phyloP scores from a whole-genome alignment of 495 filamentous ascomycete species.

The Penicillium samsonianum region DNA sequence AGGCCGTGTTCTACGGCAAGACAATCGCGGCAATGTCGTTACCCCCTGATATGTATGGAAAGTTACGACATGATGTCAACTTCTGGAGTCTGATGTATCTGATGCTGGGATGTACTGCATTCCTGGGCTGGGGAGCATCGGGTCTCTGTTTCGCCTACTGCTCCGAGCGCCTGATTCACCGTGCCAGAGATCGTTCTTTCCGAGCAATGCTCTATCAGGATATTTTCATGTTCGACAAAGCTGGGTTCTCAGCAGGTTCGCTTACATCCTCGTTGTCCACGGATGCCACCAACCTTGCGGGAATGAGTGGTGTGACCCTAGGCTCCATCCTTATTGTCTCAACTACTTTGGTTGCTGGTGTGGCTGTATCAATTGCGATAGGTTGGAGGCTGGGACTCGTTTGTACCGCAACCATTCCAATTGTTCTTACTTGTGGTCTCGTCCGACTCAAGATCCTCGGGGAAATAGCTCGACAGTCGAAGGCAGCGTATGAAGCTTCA shows the following conservation, averaged over 20 bases:
- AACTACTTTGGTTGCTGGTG: constrained; percentile 68
- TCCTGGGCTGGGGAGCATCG: constrained; percentile 65
- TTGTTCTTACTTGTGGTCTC: constrained; percentile 76
- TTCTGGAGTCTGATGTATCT: constrained; percentile 94
- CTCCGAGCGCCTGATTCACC: constrained; percentile 75
- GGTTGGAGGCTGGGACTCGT: constrained; percentile 90
- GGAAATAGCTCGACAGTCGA: constrained; percentile 61
- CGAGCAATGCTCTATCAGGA: constrained; percentile 86
- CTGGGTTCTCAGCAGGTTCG: constrained; percentile 76
- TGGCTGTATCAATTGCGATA: constrained; percentile 62
- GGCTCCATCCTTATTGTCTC: constrained; percentile 71
- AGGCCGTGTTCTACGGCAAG: constrained; percentile 86
- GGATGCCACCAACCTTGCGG: constrained; percentile 76
- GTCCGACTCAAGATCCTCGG: constrained; percentile 77
- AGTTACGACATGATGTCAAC: constrained; percentile 64
- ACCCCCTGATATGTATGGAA: constrained; percentile 41
- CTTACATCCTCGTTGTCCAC: constrained; percentile 79
- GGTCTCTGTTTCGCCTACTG: constrained; percentile 76
- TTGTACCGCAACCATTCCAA: constrained; percentile 69
- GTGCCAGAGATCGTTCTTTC: constrained; percentile 74
- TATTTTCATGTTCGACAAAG: constrained; percentile 78
- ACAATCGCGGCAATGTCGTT: constrained; percentile 65
- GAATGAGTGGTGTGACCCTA: constrained; percentile 76
- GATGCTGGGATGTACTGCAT: constrained; percentile 77
- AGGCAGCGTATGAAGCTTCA: constrained; percentile 67